Base-by-base conservation (phyloP, 2,329 filamentous ascomycete genomes). In the Arachnopeziza araneosa region DNA sequence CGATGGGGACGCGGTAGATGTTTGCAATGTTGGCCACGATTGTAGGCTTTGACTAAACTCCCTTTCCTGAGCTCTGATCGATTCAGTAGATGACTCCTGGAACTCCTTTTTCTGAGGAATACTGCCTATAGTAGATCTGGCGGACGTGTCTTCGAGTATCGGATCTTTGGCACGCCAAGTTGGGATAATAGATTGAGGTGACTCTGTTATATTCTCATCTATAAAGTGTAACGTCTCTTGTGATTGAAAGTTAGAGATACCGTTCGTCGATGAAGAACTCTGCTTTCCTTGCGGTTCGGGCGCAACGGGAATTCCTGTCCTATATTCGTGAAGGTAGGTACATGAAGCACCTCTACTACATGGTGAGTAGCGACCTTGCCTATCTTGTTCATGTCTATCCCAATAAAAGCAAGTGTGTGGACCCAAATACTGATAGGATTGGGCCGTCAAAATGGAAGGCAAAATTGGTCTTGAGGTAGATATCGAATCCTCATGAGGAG, bases 281-380 rank as follows among this genome's bases (percentile, higher is more conserved):
- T 30, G 26, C 36, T 44, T 44, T 19, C 12, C 10, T 8, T 5
- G 36, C 17, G 55, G 55, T 17, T 23, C 50, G 8, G 55, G 49
- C 14, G 49, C 48, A 23, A 57, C 30, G 32, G 61, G 60, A 49
- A 60, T 36, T 3, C 50, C 30, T 14, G 14, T 21, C 14, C 59
- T 54, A 24, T 61, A 30, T n/a, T 49, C 50, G 57, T 67, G 65
- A 24, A 49, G 52, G 55, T 52, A 66, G 19, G 10, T 59, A 55
- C 64, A 67, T 14, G 36, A 44, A 44, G 5, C 10, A 7, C 36
- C 36, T 44, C 12, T 44, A 12, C 12, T 44, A 19, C 36, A 44
- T 19, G 36, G 36, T 19, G 12, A 44, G 12, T 17, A 44, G 36
- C 36, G 36, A 44, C 12, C 4, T 44, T 44, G 26, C 9, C 17